Percentiles rank a stretch among this genome's conserved stretches.
phyloP scores from a whole-genome alignment of 495 filamentous ascomycete species.

The Platismatia glauca region DNA sequence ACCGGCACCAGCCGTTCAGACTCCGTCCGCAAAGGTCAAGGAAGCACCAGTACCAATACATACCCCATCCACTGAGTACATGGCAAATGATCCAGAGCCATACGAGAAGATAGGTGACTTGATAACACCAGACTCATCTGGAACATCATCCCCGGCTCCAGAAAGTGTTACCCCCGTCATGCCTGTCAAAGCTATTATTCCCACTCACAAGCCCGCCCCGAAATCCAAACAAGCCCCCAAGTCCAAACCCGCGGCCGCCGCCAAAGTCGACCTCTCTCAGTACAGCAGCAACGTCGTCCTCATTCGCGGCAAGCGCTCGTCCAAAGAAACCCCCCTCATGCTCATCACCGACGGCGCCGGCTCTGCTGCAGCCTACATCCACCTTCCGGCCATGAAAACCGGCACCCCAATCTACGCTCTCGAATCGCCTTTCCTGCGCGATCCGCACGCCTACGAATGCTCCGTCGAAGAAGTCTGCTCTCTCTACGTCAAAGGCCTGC shows the following conservation, averaged over 20 bases:
- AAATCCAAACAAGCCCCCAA: background rate
- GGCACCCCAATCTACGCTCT: conserved; percentile 25
- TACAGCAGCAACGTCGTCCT: conserved; percentile 9
- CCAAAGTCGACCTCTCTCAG: background rate
- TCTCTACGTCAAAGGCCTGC: conserved; percentile 54
- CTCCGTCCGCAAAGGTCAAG: background rate
- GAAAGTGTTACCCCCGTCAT: background rate
- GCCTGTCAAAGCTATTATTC: background rate
- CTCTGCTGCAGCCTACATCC: conserved; percentile 24
- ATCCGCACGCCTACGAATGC: conserved; percentile 40
- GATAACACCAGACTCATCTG: background rate
- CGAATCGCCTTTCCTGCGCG: conserved; percentile 40
- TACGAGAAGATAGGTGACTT: background rate
- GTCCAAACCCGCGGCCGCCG: background rate
- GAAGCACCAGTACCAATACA: background rate
- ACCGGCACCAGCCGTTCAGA: background rate
- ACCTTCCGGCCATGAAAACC: conserved; percentile 23
- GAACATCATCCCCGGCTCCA: background rate
- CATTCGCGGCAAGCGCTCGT: conserved; percentile 11
- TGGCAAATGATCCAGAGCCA: background rate
- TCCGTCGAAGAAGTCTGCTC: conserved; percentile 45
- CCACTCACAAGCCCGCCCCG: no score
- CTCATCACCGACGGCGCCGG: conserved; percentile 28
- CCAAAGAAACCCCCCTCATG: conserved; percentile 17
- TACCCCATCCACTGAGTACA: background rate